A percentile compares a stretch with the other conserved stretches of the same genome.
phyloP scores from a whole-genome alignment of 495 filamentous ascomycete genomes.

The Xylaria curta region DNA sequence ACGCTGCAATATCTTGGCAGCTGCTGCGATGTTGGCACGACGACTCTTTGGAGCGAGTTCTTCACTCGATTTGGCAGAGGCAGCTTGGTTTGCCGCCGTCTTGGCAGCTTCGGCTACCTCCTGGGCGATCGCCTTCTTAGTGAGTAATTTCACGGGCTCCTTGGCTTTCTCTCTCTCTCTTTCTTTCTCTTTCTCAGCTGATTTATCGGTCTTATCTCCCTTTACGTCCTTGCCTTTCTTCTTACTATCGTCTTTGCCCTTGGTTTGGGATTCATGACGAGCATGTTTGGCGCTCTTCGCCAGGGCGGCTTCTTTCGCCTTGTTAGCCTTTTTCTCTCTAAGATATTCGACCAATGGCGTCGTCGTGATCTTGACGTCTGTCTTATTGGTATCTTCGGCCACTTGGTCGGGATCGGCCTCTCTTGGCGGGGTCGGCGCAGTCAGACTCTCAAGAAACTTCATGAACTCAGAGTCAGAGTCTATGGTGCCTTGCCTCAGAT shows the following conservation, averaged over 20 bases:
- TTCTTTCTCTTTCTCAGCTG: constrained; percentile 46
- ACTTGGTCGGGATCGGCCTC: constrained; percentile 57
- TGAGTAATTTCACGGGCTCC: constrained; percentile 82
- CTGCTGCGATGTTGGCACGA: constrained; percentile 74
- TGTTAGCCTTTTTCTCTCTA: constrained; percentile 87
- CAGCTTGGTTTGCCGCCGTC: constrained; percentile 44
- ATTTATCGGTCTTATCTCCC: constrained; percentile 63
- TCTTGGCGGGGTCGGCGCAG: constrained; percentile 68
- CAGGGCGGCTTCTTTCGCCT: constrained; percentile 70
- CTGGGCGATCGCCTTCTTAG: constrained; percentile 65
- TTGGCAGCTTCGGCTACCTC: constrained; percentile 57
- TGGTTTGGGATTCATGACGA: constrained; percentile 51
- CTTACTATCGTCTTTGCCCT: constrained; percentile 59
- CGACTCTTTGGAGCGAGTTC: constrained; percentile 49
- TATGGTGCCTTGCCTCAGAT: constrained; percentile 90
- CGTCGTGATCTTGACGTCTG: constrained; percentile 69
- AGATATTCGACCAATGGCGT: constrained; percentile 92
- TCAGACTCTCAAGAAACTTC: constrained; percentile 84
- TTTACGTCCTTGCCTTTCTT: constrained; percentile 66
- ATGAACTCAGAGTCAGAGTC: constrained; percentile 97
- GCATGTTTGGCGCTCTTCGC: constrained; percentile 57
- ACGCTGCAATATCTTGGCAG: constrained; percentile 85
- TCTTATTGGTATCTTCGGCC: constrained; percentile 58
- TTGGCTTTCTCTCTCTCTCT: constrained; percentile 65
- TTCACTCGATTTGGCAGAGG: constrained; percentile 41